Conservation (phyloP, 75 land plant species). For the Gnetum montanum region DNA sequence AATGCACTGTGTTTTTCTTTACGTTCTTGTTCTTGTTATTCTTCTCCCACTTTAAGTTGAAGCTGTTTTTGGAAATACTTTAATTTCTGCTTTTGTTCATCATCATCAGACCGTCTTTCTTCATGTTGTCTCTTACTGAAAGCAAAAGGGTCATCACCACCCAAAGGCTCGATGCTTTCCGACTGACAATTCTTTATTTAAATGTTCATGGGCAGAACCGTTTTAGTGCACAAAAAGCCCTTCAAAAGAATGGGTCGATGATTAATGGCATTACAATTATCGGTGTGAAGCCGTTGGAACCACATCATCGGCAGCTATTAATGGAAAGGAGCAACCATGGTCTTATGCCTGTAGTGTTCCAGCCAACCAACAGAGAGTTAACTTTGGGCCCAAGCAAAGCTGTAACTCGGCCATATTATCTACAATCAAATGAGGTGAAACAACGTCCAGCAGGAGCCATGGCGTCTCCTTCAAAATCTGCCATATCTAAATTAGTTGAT, state of each 20-base stretch:
- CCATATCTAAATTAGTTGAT: slow-evolving; percentile 75
- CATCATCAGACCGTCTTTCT: too few relatives aligned
- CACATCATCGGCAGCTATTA: slow-evolving; percentile 57
- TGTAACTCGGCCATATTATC: slow-evolving; percentile 45
- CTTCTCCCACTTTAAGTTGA: too few relatives aligned
- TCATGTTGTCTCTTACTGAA: too few relatives aligned
- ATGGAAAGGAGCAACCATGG: slow-evolving; percentile 43
- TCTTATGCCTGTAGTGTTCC: slow-evolving; percentile 52
- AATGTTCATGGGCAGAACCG: slow-evolving; percentile 62
- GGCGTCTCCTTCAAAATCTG: slow-evolving; percentile 76
- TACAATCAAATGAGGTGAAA: slow-evolving; percentile 31
- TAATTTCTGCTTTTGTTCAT: too few relatives aligned
- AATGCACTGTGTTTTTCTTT: too few relatives aligned
- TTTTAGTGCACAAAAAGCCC: slow-evolving; percentile 86
- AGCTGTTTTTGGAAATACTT: too few relatives aligned
- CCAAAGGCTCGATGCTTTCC: too few relatives aligned
- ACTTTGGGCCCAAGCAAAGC: slow-evolving; percentile 11
- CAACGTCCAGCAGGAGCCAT: slow-evolving; percentile 46
- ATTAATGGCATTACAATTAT: slow-evolving; percentile 71
- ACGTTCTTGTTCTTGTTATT: too few relatives aligned
- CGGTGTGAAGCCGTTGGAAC: slow-evolving; percentile 89
- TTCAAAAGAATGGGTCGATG: slow-evolving; percentile 77
- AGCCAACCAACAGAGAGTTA: slow-evolving; percentile 19
- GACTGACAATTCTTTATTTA: too few relatives aligned
- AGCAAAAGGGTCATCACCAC: too few relatives aligned